Base-by-base conservation (phyloP, 106 monocot genomes). In the Dendrobium chrysotoxum region DNA sequence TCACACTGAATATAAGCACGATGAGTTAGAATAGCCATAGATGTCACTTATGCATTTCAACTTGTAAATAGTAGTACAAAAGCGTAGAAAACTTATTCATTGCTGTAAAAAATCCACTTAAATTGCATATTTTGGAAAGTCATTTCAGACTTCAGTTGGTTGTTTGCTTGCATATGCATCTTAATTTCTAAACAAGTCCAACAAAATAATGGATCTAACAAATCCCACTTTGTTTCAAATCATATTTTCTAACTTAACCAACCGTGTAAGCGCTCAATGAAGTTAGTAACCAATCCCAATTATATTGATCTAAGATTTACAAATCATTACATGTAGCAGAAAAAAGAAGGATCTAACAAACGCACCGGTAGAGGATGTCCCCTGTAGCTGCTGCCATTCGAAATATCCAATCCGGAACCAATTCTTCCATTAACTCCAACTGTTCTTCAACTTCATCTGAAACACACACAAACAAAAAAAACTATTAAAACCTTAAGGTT, bases 371-470 rank as follows among this genome's bases (percentile, higher is more conserved):
- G n/a, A 95, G 82, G 72, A 61, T 73, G 75, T 91, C 98, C 31
- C 95, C 95, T 80, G 77, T 85, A 7, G 75, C 81, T 68, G 84
- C 76, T 23, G 64, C 78, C 79, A 90, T 93, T 79, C 80, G 79
- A 39, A 87, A 87, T 41, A 95, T 87, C 95, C 99, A 99, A 77
- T 95, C 95, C 70, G 99, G 95, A 77, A 87, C 75, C 15, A 99
- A 70, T 81, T 99, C 99, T 83, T 84, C 79, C 54, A 99, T 79
- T 28, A 99, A 77, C 21, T 57, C 83, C 47, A 99, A 82, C 67
- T 99, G 95, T 46, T 95, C 88, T 75, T 99, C 99, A 18, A 90
- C 87, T 84, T 99, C 99, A 86, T 79, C 96, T 96, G 82, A 80
- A 53, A 77, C 66, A 2, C 44, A 72, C 55, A 47, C 7, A 50